Evolutionary conservation across 208 protist genomes (phyloP), one percentile per base, ranked within the genome.

Genomic region (Leishmania turanica): DNA sequence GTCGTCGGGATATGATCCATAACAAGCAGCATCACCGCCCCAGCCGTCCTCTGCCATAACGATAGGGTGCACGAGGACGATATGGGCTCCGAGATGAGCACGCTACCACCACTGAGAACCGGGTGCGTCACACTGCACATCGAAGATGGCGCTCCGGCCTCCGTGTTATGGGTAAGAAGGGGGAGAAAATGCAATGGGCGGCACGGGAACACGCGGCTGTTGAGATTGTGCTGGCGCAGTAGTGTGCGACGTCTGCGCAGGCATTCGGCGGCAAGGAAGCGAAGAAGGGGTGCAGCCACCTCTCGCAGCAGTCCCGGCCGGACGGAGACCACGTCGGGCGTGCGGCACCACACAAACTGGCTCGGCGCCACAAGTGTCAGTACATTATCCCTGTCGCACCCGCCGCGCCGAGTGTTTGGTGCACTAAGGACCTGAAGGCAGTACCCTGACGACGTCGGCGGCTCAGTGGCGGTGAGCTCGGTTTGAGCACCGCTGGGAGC

Each of bases 11-110:
- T 42, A 78, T 86, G 78, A 68, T 86, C 82, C 71, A 80, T 54
- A 11, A 77, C 58, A 51, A 69, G 40, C 11, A 86, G 56, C 0
- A 77, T 8, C 2, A 68, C 75, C 2, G 82, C 71, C 6, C 82
- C 82, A 7, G 72, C 56, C 3, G 27, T 8, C 27, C 24, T 74
- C 58, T 78, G 77, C 84, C 79, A 89, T 24, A 90, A 71, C 2
- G 88, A 94, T 4, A 94, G 74, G 11, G 87, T 83, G 81, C 88
- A 90, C 19, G 84, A 72, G 31, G 47, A 58, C 31, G 42, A 77
- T 42, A 94, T 88, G 7, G 88, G 82, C 79, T 94, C 88, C 40
- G 90, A 94, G 17, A 94, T 71, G 56, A 86, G 72, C 27, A 82
- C 47, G 27, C 27, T 34, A 13, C 73, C 83, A 24, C 60, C 53